These are phyloP conservation scores for Carex myosuroides DNA, from an alignment of 176 grass and related monocot species.

Conservation along the genomic window DNA sequence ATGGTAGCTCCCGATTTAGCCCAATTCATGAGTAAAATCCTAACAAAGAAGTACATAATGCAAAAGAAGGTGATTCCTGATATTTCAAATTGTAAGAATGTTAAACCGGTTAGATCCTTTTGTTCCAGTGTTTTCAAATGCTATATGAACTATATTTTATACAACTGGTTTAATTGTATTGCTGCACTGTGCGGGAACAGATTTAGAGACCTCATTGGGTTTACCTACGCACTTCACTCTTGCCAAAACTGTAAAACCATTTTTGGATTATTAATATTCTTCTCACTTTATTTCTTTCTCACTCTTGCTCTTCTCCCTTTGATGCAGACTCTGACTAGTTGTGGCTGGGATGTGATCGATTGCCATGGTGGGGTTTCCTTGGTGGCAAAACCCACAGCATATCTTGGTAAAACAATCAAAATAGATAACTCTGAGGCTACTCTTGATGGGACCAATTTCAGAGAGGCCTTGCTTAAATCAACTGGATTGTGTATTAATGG, in stretches of 20 bases:
- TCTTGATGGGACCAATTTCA: constrained; percentile 55
- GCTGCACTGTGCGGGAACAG: background rate
- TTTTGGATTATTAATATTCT: no score
- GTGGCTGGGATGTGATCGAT: constrained; percentile 50
- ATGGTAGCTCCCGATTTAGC: no score
- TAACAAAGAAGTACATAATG: no score
- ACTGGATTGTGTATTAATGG: constrained; percentile 85
- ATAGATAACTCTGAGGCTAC: constrained; percentile 36
- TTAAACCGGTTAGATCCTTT: constrained; percentile 29
- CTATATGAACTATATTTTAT: background rate
- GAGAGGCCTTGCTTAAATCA: constrained; percentile 58
- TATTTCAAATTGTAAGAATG: no score
- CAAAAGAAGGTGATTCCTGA: no score
- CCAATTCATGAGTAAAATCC: no score
- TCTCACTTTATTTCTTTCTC: no score
- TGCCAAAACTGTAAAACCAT: no score
- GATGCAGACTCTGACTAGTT: constrained; percentile 61
- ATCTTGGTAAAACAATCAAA: constrained; percentile 56
- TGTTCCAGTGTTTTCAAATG: constrained; percentile 33
- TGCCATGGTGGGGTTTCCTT: constrained; percentile 62
- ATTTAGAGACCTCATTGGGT: no score
- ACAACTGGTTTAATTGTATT: background rate
- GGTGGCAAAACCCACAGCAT: constrained; percentile 62
- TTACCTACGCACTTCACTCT: no score
- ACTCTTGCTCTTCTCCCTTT: background rate